Evolutionary conservation across 208 protist genomes (phyloP).

Genomic region (Acanthamoeba triangularis): DNA sequence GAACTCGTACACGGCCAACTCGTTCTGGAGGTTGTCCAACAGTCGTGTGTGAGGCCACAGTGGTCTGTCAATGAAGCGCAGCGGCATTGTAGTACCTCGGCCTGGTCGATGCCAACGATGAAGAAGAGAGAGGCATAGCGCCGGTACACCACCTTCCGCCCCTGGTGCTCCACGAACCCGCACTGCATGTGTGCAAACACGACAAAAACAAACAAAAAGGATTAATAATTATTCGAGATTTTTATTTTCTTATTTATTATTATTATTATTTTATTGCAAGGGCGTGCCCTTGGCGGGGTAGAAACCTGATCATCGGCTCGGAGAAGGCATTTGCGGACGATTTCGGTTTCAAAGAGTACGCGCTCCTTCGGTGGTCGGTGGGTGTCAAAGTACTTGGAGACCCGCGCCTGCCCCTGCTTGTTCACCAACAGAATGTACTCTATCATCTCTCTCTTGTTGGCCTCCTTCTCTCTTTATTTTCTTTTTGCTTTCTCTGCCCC

Average conservation of each 20-base stretch:
- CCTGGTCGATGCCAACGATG: slow-evolving; percentile 95
- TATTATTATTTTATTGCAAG: background rate
- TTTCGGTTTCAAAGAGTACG: slow-evolving; percentile 95
- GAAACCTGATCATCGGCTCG: slow-evolving; percentile 89
- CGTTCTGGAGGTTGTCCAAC: slow-evolving; percentile 88
- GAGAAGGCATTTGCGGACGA: slow-evolving; percentile 96
- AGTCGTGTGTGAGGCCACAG: background rate
- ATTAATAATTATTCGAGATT: background rate
- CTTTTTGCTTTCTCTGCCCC: background rate
- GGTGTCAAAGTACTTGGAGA: slow-evolving; percentile 95
- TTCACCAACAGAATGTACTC: slow-evolving; percentile 98
- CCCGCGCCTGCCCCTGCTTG: slow-evolving; percentile 97
- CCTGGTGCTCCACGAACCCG: slow-evolving; percentile 95
- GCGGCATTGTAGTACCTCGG: slow-evolving; percentile 83
- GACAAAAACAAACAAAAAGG: slow-evolving; percentile 26
- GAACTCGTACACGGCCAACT: slow-evolving; percentile 95
- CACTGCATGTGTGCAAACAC: slow-evolving; percentile 89
- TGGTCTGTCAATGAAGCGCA: background rate
- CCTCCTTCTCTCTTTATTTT: background rate
- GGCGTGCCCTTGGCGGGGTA: no score
- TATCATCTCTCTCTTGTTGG: slow-evolving; percentile 89
- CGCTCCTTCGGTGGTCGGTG: slow-evolving; percentile 92
- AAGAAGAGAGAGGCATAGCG: slow-evolving; percentile 98
- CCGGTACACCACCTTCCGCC: slow-evolving; percentile 96
- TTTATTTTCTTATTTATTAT: background rate